phyloP scores from a whole-genome alignment of 2,329 filamentous ascomycete genomes.

The Dendryphion nanum region DNA sequence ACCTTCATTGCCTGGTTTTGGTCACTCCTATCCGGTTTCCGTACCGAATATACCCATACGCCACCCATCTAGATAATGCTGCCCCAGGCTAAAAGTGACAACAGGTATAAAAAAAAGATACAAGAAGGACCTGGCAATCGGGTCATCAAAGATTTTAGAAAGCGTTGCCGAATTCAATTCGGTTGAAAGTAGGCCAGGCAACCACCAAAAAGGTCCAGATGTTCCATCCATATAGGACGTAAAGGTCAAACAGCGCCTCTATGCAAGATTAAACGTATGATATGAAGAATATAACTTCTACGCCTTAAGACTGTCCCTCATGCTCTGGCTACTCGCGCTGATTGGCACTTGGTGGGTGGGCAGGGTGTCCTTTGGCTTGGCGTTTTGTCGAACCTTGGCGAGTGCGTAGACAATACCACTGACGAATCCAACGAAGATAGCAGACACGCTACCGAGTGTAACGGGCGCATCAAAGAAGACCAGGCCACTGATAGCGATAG shows the following conservation, averaged over 20 bases:
- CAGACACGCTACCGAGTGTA: conserved; percentile 86
- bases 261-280: conserved; percentile 6
- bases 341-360: conserved; percentile 67
- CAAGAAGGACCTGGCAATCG: too few species aligned
- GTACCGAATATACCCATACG: too few species aligned
- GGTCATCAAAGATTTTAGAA: too few species aligned
- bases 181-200: too few species aligned
- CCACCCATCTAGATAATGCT: too few species aligned
- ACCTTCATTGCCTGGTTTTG: too few species aligned
- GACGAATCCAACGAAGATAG: conserved; percentile 87
- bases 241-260: conserved; percentile 3
- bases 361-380: conserved; percentile 64
- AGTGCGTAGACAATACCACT: conserved; percentile 89
- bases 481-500: conserved; percentile 86
- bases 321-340: conserved; percentile 90
- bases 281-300: conserved; percentile 9
- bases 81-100: too few species aligned
- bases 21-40: too few species aligned
- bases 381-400: conserved; percentile 78
- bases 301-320: conserved; percentile 74
- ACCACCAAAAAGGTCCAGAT: too few species aligned
- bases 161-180: conserved; percentile 1
- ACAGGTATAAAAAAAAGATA: too few species aligned
- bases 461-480: conserved; percentile 95
- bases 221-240: conserved; percentile 1